These are phyloP conservation scores for Escovopsis weberi DNA, from an alignment of 2,329 filamentous ascomycete genomes.

Conservation along the genomic window DNA sequence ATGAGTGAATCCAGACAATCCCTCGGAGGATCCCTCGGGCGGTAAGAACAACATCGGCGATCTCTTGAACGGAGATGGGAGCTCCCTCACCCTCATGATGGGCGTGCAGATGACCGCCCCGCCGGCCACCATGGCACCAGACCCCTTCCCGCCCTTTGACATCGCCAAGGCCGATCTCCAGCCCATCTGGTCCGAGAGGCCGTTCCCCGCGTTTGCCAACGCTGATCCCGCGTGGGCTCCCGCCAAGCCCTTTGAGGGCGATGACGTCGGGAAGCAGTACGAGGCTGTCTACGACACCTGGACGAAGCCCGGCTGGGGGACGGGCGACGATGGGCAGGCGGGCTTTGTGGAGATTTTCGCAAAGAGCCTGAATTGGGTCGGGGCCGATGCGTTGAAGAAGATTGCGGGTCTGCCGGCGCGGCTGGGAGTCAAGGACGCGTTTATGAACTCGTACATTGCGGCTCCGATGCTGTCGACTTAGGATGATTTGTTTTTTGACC, in stretches of 20 bases:
- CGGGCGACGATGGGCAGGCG: not conserved
- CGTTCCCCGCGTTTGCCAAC: not conserved
- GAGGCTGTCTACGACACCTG: not conserved
- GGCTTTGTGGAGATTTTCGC: constrained; percentile 1
- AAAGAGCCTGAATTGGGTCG: not conserved
- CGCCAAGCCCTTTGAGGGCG: not conserved
- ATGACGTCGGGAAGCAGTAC: not conserved
- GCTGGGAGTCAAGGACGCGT: not conserved
- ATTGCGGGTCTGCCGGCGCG: constrained; percentile 1
- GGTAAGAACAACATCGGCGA: constrained; percentile 3
- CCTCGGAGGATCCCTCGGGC: not conserved
- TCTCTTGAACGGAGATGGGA: constrained; percentile 1
- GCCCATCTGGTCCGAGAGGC: not conserved
- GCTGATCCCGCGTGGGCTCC: not conserved
- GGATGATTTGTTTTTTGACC: not conserved
- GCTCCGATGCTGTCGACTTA: constrained; percentile 1
- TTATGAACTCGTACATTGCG: constrained; percentile 1
- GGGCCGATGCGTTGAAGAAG: not conserved
- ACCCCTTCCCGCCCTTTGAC: constrained; percentile 2
- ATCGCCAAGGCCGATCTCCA: constrained; percentile 1
- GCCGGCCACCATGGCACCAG: not conserved
- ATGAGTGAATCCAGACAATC: not conserved
- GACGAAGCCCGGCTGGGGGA: not conserved
- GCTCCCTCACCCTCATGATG: constrained; percentile 1
- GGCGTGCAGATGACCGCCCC: constrained; percentile 2